Percentiles rank a stretch among this genome's conserved stretches.
Conservation (phyloP, 192 early-diverging fungal genomes). For the Entophlyctis luteolus region DNA sequence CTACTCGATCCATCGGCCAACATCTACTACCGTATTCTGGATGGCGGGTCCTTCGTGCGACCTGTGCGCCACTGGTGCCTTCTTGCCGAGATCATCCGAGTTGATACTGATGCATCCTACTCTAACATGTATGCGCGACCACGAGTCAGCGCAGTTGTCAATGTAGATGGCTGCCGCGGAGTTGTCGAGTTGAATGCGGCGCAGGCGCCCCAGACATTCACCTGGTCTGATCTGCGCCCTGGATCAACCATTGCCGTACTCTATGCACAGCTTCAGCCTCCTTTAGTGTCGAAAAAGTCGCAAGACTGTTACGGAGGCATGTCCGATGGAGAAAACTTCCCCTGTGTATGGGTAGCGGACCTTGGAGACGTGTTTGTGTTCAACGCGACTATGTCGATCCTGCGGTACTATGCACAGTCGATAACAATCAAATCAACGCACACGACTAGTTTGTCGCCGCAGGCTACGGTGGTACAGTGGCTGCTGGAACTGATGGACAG, state of each 20-base stretch:
- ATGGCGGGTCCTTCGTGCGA: not conserved
- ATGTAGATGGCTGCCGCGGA: not conserved
- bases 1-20: not conserved
- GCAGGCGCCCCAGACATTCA: not conserved
- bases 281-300: too few relatives aligned
- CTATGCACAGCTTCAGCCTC: slow-evolving; percentile 4
- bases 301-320: too few relatives aligned
- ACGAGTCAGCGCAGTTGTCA: not conserved
- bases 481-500: not conserved
- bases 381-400: not conserved
- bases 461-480: not conserved
- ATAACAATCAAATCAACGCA: too few relatives aligned
- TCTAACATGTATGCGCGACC: too few relatives aligned
- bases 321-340: not conserved
- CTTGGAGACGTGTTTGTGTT: not conserved
- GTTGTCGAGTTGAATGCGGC: slow-evolving; percentile 1
- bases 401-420: too few relatives aligned
- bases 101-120: not conserved
- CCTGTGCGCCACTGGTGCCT: slow-evolving; percentile 18
- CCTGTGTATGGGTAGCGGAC: not conserved
- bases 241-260: slow-evolving; percentile 11
- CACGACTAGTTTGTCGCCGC: too few relatives aligned
- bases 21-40: not conserved
- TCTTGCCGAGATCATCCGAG: slow-evolving; percentile 11
- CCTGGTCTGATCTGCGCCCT: slow-evolving; percentile 6